Percentiles rank a stretch among this genome's conserved stretches.
Evolutionary conservation across 2,329 filamentous ascomycete genomes (phyloP).

Genomic region (Alternaria novae-zelandiae): DNA sequence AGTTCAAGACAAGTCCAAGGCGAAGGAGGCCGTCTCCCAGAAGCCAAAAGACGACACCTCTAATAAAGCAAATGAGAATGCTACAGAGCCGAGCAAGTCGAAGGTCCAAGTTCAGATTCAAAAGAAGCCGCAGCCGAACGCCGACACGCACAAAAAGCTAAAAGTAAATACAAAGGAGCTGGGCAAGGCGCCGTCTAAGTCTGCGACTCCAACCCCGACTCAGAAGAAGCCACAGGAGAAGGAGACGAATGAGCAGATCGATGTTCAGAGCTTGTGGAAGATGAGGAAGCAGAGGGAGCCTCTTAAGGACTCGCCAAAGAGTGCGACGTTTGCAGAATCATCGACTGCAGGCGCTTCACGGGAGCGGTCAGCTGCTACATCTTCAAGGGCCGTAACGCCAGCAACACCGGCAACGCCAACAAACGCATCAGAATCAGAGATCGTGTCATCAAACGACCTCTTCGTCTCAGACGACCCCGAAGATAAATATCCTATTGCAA

Average conservation of each 20-base stretch:
- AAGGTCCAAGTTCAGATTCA: not conserved
- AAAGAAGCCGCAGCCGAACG: not conserved
- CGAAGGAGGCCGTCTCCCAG: not conserved
- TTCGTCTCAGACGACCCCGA: not conserved
- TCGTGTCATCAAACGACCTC: not conserved
- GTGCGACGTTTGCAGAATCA: conserved; percentile 3
- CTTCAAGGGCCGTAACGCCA: not conserved
- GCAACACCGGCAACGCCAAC: not conserved
- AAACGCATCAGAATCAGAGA: not conserved
- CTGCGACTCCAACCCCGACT: not conserved
- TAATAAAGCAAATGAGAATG: not conserved
- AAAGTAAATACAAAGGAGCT: not conserved
- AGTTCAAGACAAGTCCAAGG: not conserved
- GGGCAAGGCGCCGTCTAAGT: not conserved
- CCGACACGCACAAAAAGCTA: not conserved
- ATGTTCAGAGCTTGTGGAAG: not conserved
- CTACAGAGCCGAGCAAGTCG: not conserved
- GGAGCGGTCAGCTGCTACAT: not conserved
- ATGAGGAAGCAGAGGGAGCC: not conserved
- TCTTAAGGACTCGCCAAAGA: not conserved
- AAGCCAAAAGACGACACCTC: not conserved
- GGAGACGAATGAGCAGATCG: not conserved
- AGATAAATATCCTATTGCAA: not conserved
- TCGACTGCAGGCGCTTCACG: conserved; percentile 1
- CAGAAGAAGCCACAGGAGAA: not conserved